phyloP scores from a whole-genome alignment of 2,329 filamentous ascomycete species.

The Cadophora sp. region DNA sequence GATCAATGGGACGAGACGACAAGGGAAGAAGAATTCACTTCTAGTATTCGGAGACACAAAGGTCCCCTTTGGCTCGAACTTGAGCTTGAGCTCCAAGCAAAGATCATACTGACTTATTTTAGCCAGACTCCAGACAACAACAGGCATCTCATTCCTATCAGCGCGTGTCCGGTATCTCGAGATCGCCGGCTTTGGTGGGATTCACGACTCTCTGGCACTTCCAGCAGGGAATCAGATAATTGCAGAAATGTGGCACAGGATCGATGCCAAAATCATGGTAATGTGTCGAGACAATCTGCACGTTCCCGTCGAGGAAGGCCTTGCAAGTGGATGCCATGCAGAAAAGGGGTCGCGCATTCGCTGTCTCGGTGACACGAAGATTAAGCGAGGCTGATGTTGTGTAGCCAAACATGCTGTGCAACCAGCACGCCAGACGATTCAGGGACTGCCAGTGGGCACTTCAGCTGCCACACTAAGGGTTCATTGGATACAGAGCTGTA shows the following conservation, averaged over 20 bases:
- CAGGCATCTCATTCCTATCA: background rate
- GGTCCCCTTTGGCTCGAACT: background rate
- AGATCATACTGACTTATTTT: background rate
- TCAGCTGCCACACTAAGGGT: background rate
- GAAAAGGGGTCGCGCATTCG: background rate
- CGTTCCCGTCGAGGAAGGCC: background rate
- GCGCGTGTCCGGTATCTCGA: background rate
- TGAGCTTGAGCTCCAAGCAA: background rate
- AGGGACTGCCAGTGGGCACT: constrained; percentile 4
- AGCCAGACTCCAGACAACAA: background rate
- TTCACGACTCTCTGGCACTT: background rate
- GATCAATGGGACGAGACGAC: background rate
- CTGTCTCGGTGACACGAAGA: constrained; percentile 1
- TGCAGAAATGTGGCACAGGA: background rate
- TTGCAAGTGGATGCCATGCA: constrained; percentile 4
- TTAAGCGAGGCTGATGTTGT: constrained; percentile 18
- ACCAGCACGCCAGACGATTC: background rate
- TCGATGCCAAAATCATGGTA: background rate
- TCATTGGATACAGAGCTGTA: background rate
- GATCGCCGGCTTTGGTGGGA: background rate
- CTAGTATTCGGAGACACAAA: constrained; percentile 10
- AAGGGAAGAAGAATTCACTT: background rate
- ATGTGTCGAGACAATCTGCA: background rate
- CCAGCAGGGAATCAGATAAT: background rate
- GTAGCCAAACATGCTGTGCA: background rate